Evolutionary conservation across 2,329 filamentous ascomycete genomes (phyloP).

Genomic region (Phialemonium atrogriseum): DNA sequence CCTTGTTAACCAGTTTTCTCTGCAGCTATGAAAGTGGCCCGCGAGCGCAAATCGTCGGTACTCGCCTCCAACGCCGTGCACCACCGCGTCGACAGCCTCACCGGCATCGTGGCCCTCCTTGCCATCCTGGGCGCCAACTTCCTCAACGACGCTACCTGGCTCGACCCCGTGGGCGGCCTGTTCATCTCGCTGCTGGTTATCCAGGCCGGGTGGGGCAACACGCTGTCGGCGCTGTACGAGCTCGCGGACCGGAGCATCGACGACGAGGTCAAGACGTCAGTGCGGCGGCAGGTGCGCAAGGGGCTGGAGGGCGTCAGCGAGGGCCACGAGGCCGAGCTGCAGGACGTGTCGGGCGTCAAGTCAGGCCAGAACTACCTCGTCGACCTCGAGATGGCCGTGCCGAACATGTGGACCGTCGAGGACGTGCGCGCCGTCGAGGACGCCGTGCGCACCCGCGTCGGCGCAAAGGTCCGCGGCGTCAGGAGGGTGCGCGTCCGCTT

Average conservation of each 20-base stretch:
- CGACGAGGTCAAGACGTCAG: slow-evolving; percentile 66
- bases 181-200: slow-evolving; percentile 92
- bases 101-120: slow-evolving; percentile 83
- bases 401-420: slow-evolving; percentile 66
- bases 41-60: slow-evolving; percentile 89
- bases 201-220: slow-evolving; percentile 82
- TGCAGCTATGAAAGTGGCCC: slow-evolving; percentile 87
- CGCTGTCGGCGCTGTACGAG: slow-evolving; percentile 71
- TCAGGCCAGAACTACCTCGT: slow-evolving; percentile 94
- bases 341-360: slow-evolving; percentile 82
- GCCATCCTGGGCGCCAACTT: slow-evolving; percentile 88
- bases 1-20: slow-evolving; percentile 15
- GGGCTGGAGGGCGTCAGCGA: slow-evolving; percentile 42
- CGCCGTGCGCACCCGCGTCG: slow-evolving; percentile 62
- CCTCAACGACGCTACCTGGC: slow-evolving; percentile 76
- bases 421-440: slow-evolving; percentile 65
- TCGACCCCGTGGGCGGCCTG: slow-evolving; percentile 88
- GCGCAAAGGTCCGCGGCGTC: slow-evolving; percentile 72
- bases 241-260: slow-evolving; percentile 88
- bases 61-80: slow-evolving; percentile 94
- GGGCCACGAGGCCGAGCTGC: slow-evolving; percentile 57
- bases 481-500: slow-evolving; percentile 80
- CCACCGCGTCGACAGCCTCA: slow-evolving; percentile 92
- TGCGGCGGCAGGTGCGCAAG: slow-evolving; percentile 57
- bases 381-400: slow-evolving; percentile 79